Percentiles rank a stretch among this genome's conserved stretches.
Conservation (phyloP, 1,284 basidiomycete species). For the Puccinia polysora region DNA sequence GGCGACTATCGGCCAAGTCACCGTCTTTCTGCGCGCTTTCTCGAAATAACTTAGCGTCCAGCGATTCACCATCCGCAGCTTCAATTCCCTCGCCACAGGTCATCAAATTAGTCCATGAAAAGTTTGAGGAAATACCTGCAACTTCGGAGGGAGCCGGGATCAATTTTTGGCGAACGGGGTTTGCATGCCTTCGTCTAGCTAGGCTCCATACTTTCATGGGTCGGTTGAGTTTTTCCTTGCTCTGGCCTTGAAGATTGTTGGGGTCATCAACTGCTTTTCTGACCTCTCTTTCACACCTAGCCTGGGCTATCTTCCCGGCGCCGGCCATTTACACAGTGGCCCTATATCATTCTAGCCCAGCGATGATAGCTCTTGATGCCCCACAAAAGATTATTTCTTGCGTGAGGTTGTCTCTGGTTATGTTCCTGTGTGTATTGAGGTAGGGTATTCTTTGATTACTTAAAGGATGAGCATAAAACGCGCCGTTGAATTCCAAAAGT, state of each 20-base stretch:
- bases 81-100: slow-evolving; percentile 13
- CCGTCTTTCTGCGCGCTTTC: slow-evolving; percentile 17
- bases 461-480: slow-evolving; percentile 2
- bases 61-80: neutral
- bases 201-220: slow-evolving; percentile 38
- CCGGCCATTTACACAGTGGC: slow-evolving; percentile 35
- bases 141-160: slow-evolving; percentile 15
- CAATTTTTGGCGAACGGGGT: slow-evolving; percentile 1
- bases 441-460: slow-evolving; percentile 13
- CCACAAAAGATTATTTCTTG: slow-evolving; percentile 24
- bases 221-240: neutral
- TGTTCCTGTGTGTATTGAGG: slow-evolving; percentile 39
- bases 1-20: slow-evolving; percentile 21
- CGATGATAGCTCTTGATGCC: neutral
- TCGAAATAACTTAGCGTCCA: neutral
- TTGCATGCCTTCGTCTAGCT: slow-evolving; percentile 31
- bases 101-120: slow-evolving; percentile 7
- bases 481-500: no score
- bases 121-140: slow-evolving; percentile 1
- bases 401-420: slow-evolving; percentile 3
- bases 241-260: neutral
- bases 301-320: slow-evolving; percentile 40
- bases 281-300: neutral
- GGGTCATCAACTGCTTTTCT: neutral
- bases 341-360: slow-evolving; percentile 24